These are phyloP conservation scores for Rhodocollybia butyracea DNA, from an alignment of 768 basidiomycete species.

Conservation along the genomic window DNA sequence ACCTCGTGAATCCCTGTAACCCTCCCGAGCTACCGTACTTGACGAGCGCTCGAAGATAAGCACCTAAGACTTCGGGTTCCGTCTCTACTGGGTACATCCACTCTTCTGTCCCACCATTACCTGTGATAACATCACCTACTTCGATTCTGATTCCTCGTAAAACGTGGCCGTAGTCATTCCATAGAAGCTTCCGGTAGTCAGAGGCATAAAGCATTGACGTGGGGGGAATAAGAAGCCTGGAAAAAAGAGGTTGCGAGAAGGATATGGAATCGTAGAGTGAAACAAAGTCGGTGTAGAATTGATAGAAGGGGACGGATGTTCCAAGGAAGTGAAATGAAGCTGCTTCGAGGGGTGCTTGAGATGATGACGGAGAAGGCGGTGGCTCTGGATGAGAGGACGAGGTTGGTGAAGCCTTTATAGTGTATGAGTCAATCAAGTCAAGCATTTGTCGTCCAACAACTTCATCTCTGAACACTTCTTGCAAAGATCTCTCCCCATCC, in stretches of 20 bases:
- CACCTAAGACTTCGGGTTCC: conserved; percentile 56
- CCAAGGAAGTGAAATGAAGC: conserved; percentile 62
- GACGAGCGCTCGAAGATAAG: conserved; percentile 58
- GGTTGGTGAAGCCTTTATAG: conserved; percentile 31
- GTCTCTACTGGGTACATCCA: conserved; percentile 73
- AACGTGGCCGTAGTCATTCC: conserved; percentile 73
- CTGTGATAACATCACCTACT: conserved; percentile 43
- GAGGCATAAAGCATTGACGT: conserved; percentile 69
- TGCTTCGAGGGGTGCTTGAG: conserved; percentile 39
- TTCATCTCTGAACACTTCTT: conserved; percentile 80
- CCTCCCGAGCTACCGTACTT: conserved; percentile 24
- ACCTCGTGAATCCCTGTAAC: conserved; percentile 55
- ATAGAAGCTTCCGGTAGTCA: conserved; percentile 84
- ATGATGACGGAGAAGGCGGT: background rate
- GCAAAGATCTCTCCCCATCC: conserved; percentile 31
- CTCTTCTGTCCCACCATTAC: conserved; percentile 46
- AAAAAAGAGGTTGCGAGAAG: conserved; percentile 77
- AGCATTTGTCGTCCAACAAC: conserved; percentile 59
- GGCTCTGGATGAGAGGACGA: conserved; percentile 14
- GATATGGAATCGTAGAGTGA: conserved; percentile 90
- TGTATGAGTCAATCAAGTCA: conserved; percentile 55
- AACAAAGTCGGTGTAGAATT: conserved; percentile 90
- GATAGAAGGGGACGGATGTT: conserved; percentile 76
- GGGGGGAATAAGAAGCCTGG: conserved; percentile 70
- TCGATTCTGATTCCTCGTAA: conserved; percentile 56